These are phyloP conservation scores for Boletellus deceptivus DNA, from an alignment of 1,284 basidiomycete genomes.

Conservation along the genomic window DNA sequence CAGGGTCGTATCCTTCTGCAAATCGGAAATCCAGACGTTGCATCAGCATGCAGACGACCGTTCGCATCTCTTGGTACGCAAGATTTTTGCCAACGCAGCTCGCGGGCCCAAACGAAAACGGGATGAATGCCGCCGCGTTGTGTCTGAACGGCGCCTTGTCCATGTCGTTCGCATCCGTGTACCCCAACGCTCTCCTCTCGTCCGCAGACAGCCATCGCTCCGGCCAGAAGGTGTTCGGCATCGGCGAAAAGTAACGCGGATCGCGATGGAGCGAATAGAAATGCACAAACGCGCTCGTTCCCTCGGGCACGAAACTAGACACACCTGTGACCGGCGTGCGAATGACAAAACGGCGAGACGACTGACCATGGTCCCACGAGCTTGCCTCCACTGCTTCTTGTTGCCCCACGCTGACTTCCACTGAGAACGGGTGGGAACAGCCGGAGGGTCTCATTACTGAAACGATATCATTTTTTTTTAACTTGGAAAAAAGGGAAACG, in stretches of 20 bases:
- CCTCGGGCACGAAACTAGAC: conserved; percentile 48
- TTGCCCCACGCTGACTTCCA: conserved; percentile 49
- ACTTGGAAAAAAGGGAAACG: background rate
- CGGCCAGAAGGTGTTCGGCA: conserved; percentile 41
- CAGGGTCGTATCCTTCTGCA: conserved; percentile 31
- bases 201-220: conserved; percentile 42
- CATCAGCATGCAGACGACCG: conserved; percentile 33
- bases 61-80: conserved; percentile 36
- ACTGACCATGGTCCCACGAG: conserved; percentile 35
- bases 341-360: background rate
- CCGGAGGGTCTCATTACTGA: conserved; percentile 58
- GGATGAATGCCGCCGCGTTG: conserved; percentile 33
- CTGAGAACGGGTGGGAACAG: conserved; percentile 53
- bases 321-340: conserved; percentile 18
- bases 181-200: conserved; percentile 29
- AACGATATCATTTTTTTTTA: conserved; percentile 11
- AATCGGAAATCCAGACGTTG: conserved; percentile 33
- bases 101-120: conserved; percentile 34
- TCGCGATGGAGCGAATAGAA: conserved; percentile 46
- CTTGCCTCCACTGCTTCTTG: conserved; percentile 37
- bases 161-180: conserved; percentile 21
- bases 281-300: conserved; percentile 46
- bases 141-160: conserved; percentile 32
- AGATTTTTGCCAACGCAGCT: conserved; percentile 38
- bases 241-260: conserved; percentile 39